Percentiles rank a stretch among this genome's conserved stretches.
Evolutionary conservation across 805 yeast genomes (phyloP).

Genomic region (Diddensiella santjacobensis): DNA sequence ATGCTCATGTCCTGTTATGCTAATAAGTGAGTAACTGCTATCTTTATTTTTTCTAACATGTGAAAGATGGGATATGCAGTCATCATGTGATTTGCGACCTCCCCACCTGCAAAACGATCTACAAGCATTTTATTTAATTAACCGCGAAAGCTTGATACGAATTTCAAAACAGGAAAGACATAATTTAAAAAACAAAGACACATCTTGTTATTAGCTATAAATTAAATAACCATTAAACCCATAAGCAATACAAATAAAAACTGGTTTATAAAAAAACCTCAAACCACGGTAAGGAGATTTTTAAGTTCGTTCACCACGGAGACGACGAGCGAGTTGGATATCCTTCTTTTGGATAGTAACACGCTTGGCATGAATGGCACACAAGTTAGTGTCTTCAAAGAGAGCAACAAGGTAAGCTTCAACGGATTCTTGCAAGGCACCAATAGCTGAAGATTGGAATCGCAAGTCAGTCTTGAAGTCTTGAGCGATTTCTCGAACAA

Average conservation of each 20-base stretch:
- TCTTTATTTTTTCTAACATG: neutral
- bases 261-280: neutral
- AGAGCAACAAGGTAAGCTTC: slow-evolving; percentile 84
- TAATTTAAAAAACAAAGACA: neutral
- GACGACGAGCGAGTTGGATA: slow-evolving; percentile 86
- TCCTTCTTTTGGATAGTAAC: slow-evolving; percentile 91
- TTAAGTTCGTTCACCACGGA: slow-evolving; percentile 79
- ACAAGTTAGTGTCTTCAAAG: slow-evolving; percentile 85
- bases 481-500: slow-evolving; percentile 85
- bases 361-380: slow-evolving; percentile 93
- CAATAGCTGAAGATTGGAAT: slow-evolving; percentile 86
- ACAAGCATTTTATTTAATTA: too few relatives aligned
- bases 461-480: slow-evolving; percentile 83
- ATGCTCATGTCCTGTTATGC: neutral
- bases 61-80: too few relatives aligned
- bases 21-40: too few relatives aligned
- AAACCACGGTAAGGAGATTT: neutral
- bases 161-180: too few relatives aligned
- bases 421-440: slow-evolving; percentile 87
- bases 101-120: too few relatives aligned
- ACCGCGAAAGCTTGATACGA: too few relatives aligned
- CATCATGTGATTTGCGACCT: too few relatives aligned
- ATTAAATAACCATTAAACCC: slow-evolving; percentile 4
- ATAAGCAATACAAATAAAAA: slow-evolving; percentile 2
- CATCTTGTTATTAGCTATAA: slow-evolving; percentile 1